A percentile compares a stretch with the other conserved stretches of the same genome.
These are phyloP conservation scores for Cordyceps farinosa DNA, from an alignment of 2,329 filamentous ascomycete species.

Conservation along the genomic window DNA sequence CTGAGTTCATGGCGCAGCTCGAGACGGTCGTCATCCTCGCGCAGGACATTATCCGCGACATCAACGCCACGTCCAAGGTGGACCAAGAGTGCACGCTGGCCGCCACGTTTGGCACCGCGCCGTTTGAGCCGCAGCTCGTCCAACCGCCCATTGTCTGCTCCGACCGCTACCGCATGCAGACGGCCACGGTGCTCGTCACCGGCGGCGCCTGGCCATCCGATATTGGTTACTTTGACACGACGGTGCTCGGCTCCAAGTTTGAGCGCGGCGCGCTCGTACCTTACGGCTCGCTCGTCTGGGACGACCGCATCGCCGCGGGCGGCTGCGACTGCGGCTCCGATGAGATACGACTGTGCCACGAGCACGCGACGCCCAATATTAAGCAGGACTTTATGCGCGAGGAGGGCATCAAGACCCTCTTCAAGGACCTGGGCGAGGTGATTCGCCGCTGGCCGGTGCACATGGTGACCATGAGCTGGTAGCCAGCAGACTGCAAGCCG, in stretches of 20 bases:
- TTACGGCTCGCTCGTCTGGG: constrained; percentile 7
- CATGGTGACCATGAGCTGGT: constrained; percentile 11
- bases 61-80: constrained; percentile 8
- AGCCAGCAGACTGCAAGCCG: neutral
- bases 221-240: constrained; percentile 14
- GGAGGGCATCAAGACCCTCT: constrained; percentile 11
- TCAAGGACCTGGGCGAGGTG: constrained; percentile 4
- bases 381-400: constrained; percentile 10
- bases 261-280: constrained; percentile 7
- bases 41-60: constrained; percentile 12
- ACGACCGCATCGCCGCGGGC: constrained; percentile 7
- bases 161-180: neutral
- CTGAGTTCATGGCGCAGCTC: neutral
- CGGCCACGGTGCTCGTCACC: constrained; percentile 9
- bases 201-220: constrained; percentile 10
- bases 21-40: constrained; percentile 4
- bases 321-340: constrained; percentile 5
- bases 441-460: constrained; percentile 6
- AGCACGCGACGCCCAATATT: neutral
- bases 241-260: constrained; percentile 12
- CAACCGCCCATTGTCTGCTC: neutral
- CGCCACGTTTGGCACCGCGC: constrained; percentile 9
- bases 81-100: constrained; percentile 11
- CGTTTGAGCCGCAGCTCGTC: constrained; percentile 7
- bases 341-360: constrained; percentile 1